Evolutionary conservation across 2,329 filamentous ascomycete species (phyloP), one percentile per base, ranked within the genome.

Genomic region (Lachnellula cervina): DNA sequence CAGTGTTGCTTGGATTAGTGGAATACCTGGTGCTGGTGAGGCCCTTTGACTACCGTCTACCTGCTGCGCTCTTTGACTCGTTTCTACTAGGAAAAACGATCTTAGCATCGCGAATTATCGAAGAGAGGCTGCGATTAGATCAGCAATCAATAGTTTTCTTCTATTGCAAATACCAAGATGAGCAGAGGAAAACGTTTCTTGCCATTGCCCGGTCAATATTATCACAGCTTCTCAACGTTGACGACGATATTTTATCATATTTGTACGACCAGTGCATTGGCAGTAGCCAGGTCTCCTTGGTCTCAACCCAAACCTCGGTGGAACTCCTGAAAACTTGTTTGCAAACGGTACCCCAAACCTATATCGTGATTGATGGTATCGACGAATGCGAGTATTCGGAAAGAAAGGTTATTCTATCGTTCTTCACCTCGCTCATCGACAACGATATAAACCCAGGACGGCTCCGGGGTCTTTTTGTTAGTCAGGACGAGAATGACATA

Each of bases 361-460:
- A 70, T 49, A 64, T 76, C 13, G 59, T 77, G 3, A 59, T 76
- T 42, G 74, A 77, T 61, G 74, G 74, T 0, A 56, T 77, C 19
- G 74, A 77, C 56, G 74, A 76, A 60, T 76, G 73, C 52, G 57
- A 63, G 8, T 45, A 51, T 45, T 55, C 61, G 0, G 64, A 74
- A 28, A 62, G 71, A 37, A 70, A 67, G 46, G 52, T 63, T 14
- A 68, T 74, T 19, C 42, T 68, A 8, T 49, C 51, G 6, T 71
- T 66, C 55, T 71, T 74, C 28, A 59, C 42, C 16, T 60, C 51
- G 11, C 57, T 48, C 7, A 55, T 49, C 49, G 59, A 52, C 38
- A 19, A 49, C 45, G 42, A 45, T 32, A 14, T 54, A 19, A 6
- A 47, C 19, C 51, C 57, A 40, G 55, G 63, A 25, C 59, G 58